Percentiles rank a stretch among this genome's conserved stretches.
phyloP scores from a whole-genome alignment of 805 yeast genomes.

The Debaryomyces castellii region DNA sequence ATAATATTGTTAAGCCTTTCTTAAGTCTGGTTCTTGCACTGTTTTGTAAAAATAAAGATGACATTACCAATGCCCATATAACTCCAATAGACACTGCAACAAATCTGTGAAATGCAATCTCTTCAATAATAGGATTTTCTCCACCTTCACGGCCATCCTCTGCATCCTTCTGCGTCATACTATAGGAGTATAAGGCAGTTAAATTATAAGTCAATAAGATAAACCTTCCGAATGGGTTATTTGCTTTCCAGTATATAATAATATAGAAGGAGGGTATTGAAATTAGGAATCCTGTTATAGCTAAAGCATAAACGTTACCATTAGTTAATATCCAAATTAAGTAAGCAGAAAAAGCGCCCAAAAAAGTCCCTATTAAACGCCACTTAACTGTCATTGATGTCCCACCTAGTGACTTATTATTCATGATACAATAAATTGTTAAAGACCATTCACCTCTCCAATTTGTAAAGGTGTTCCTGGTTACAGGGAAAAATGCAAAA shows the following conservation, averaged over 20 bases:
- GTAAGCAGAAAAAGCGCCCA: conserved; percentile 68
- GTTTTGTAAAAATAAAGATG: conserved; percentile 66
- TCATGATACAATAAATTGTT: conserved; percentile 77
- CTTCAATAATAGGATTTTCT: conserved; percentile 61
- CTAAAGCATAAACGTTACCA: conserved; percentile 53
- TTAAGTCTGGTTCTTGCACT: conserved; percentile 72
- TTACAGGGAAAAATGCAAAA: conserved; percentile 63
- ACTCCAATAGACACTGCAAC: conserved; percentile 72
- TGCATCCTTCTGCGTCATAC: conserved; percentile 57
- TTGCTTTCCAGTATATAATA: conserved; percentile 65
- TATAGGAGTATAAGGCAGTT: conserved; percentile 74
- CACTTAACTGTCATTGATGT: conserved; percentile 76
- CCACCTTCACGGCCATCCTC: conserved; percentile 70
- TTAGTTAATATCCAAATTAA: conserved; percentile 57
- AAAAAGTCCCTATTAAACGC: conserved; percentile 70
- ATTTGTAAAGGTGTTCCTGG: conserved; percentile 52
- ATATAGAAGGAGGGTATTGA: conserved; percentile 52
- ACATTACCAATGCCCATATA: conserved; percentile 71
- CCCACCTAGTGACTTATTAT: conserved; percentile 84
- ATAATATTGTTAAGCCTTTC: conserved; percentile 61
- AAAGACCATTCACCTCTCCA: conserved; percentile 87
- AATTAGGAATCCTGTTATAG: conserved; percentile 47
- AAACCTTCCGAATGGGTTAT: conserved; percentile 66
- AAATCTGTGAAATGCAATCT: conserved; percentile 78
- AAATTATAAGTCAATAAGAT: conserved; percentile 74